Percentiles rank a stretch among this genome's conserved stretches.
Conservation (phyloP, 2,329 filamentous ascomycete species). For the Aspergillus intermedius region DNA sequence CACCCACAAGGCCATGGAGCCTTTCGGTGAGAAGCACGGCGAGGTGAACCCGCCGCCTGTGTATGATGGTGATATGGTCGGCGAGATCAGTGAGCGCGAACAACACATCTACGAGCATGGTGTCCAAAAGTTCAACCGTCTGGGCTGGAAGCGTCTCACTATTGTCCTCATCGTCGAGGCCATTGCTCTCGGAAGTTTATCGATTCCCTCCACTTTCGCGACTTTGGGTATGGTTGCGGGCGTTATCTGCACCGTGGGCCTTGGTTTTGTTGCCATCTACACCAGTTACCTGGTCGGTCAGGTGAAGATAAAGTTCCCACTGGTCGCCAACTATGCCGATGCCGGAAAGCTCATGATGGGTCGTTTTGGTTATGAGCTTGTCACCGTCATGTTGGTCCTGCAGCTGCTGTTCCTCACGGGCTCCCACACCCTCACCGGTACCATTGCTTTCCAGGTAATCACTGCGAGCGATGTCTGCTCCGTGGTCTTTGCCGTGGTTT, state of each 20-base stretch:
- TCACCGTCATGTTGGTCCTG: slow-evolving; percentile 38
- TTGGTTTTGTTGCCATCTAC: slow-evolving; percentile 37
- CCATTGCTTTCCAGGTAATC: slow-evolving; percentile 41
- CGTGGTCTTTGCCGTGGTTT: slow-evolving; percentile 38
- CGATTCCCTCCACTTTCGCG: slow-evolving; percentile 41
- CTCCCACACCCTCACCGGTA: slow-evolving; percentile 41
- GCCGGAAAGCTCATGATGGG: slow-evolving; percentile 40
- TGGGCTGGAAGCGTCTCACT: slow-evolving; percentile 48
- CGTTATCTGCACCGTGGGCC: slow-evolving; percentile 37
- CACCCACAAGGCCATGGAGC: too few relatives aligned
- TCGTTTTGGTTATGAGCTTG: slow-evolving; percentile 36
- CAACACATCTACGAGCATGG: slow-evolving; percentile 12
- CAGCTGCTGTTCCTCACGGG: slow-evolving; percentile 40
- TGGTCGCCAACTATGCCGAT: slow-evolving; percentile 40
- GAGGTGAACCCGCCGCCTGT: neutral
- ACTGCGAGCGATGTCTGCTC: slow-evolving; percentile 36
- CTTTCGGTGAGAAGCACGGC: too few relatives aligned
- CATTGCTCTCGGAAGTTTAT: slow-evolving; percentile 43
- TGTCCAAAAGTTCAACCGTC: slow-evolving; percentile 17
- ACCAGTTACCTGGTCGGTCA: slow-evolving; percentile 38
- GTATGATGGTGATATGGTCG: slow-evolving; percentile 6
- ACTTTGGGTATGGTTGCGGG: slow-evolving; percentile 43
- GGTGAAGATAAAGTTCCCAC: slow-evolving; percentile 32
- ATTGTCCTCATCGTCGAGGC: slow-evolving; percentile 47
- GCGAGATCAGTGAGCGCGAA: slow-evolving; percentile 9